A percentile compares a stretch with the other conserved stretches of the same genome.
These are phyloP conservation scores for Fusarium begoniae DNA, from an alignment of 2,329 filamentous ascomycete species.

Conservation along the genomic window DNA sequence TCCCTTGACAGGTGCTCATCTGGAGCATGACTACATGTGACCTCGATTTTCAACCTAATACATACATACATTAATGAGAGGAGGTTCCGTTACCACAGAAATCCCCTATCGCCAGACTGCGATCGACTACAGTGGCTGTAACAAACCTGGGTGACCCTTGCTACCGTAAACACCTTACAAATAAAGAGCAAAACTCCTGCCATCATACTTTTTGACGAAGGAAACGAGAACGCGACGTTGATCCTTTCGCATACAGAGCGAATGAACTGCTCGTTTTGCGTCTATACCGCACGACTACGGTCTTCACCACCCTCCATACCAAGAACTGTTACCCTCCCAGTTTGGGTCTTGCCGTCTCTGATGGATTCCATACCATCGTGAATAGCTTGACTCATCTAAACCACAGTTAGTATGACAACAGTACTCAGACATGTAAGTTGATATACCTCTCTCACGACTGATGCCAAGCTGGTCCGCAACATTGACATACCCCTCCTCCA, in stretches of 20 bases:
- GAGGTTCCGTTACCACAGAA: background rate
- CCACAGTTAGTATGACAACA: constrained; percentile 5
- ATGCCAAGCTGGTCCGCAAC: constrained; percentile 69
- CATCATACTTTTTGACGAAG: background rate
- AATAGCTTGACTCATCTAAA: constrained; percentile 22
- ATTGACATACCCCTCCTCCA: constrained; percentile 69
- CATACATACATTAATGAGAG: background rate
- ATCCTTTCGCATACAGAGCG: background rate
- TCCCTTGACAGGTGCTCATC: background rate
- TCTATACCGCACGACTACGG: no score
- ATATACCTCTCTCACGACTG: constrained; percentile 59
- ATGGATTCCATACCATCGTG: constrained; percentile 11
- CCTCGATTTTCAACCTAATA: background rate
- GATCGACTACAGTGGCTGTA: background rate
- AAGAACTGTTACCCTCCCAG: background rate
- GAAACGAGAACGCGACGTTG: background rate
- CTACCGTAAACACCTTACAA: background rate
- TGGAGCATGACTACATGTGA: background rate
- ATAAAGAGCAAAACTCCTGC: background rate
- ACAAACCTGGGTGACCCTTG: background rate
- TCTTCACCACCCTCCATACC: background rate
- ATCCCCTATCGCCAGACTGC: background rate
- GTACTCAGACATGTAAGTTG: background rate
- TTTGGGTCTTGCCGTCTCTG: background rate
- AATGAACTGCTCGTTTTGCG: background rate